Conservation (phyloP, 1,284 basidiomycete species). For the Meira miltonrushii region DNA sequence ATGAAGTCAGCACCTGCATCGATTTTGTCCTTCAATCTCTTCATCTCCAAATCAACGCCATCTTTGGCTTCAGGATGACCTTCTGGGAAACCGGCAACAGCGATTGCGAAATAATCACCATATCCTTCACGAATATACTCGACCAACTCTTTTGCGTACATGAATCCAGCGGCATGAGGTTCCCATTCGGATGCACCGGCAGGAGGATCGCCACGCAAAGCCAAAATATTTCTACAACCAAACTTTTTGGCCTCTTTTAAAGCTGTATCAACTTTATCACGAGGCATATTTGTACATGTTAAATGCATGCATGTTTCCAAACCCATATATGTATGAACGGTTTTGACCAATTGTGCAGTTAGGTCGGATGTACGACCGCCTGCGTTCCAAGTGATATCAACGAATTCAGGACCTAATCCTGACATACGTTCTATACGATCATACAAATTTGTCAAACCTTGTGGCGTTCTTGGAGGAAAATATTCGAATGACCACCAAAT, state of each 20-base stretch:
- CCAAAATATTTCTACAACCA: conserved; percentile 91
- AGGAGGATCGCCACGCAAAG: conserved; percentile 53
- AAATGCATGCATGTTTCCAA: conserved; percentile 53
- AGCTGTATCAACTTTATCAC: conserved; percentile 85
- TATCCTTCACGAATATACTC: conserved; percentile 47
- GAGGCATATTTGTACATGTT: conserved; percentile 63
- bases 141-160: conserved; percentile 46
- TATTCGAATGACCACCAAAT: conserved; percentile 71
- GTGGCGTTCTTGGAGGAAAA: conserved; percentile 88
- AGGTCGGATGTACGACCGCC: conserved; percentile 71
- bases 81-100: conserved; percentile 59
- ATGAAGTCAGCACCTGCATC: conserved; percentile 83
- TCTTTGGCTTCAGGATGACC: conserved; percentile 58
- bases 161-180: conserved; percentile 42
- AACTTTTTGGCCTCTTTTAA: conserved; percentile 83
- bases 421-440: conserved; percentile 99
- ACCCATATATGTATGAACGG: conserved; percentile 55
- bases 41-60: conserved; percentile 63
- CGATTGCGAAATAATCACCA: conserved; percentile 51
- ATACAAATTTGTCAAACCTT: conserved; percentile 58
- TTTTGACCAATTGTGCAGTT: conserved; percentile 76
- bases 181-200: conserved; percentile 15
- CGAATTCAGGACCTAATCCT: conserved; percentile 88
- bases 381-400: conserved; percentile 98
- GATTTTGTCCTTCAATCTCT: conserved; percentile 78